phyloP scores from a whole-genome alignment of 768 basidiomycete genomes.

The Termitomyces sp. region DNA sequence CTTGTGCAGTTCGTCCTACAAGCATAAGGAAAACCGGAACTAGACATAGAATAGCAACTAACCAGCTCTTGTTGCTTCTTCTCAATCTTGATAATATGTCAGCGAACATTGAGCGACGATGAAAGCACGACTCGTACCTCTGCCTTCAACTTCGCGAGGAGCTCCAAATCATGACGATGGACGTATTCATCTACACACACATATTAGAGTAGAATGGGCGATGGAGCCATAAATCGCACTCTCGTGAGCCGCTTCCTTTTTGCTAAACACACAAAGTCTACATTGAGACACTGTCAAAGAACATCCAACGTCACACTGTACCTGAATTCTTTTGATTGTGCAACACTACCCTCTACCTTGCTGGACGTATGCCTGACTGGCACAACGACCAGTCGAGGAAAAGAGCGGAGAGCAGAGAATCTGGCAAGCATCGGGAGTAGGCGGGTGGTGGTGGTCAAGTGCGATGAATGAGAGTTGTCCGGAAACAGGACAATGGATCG shows the following conservation, averaged over 20 bases:
- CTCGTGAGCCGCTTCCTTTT: constrained; percentile 74
- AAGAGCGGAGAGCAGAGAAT: constrained; percentile 38
- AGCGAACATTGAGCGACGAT: not conserved
- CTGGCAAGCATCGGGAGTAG: constrained; percentile 38
- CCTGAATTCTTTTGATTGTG: constrained; percentile 63
- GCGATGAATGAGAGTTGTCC: constrained; percentile 10
- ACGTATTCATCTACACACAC: constrained; percentile 55
- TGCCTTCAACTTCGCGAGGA: constrained; percentile 55
- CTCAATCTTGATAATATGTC: constrained; percentile 24
- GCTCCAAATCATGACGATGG: constrained; percentile 53
- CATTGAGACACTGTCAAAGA: constrained; percentile 18
- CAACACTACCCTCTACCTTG: constrained; percentile 52
- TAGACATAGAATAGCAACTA: constrained; percentile 1
- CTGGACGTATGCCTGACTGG: constrained; percentile 39
- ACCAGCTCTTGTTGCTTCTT: constrained; percentile 34
- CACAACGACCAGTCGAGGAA: constrained; percentile 33
- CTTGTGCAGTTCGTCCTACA: constrained; percentile 23
- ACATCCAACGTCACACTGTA: constrained; percentile 25
- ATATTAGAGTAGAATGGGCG: constrained; percentile 6
- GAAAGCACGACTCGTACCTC: constrained; percentile 36
- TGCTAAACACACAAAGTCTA: constrained; percentile 36
- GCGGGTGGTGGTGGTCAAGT: constrained; percentile 15
- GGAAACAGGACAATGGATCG: constrained; percentile 24
- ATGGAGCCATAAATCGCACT: constrained; percentile 13
- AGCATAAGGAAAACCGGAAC: not conserved